Base-by-base conservation (phyloP, 78 protist species). In the Mantamonas sphyraenae region DNA sequence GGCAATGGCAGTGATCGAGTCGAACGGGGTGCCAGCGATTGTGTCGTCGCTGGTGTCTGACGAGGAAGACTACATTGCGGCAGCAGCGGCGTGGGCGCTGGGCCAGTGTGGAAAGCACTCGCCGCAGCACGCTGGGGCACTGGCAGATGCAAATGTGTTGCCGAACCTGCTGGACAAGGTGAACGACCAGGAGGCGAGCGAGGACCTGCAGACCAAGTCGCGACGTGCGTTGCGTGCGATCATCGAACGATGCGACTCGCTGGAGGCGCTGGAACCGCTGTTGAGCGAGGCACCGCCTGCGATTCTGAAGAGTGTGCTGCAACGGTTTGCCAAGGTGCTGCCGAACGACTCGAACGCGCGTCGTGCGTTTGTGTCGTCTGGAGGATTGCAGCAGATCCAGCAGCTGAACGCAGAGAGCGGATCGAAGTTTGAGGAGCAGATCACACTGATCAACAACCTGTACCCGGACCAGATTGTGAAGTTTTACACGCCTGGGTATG, bases 281-380 rank as follows among this genome's bases (percentile, higher is more conserved):
- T 71, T 93, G 56, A 39, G 66, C 62, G 79, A 63, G 34, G 82
- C 89, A 2, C 92, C 90, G 28, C 74, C 38, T 31, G 74, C 63
- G 63, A 74, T 93, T 45, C 82, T 88, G 43, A 75, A 81, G 71
- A 77, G 84, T 60, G 67, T 87, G 40, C 80, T 89, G 22, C 77
- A 53, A 37, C 97, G 88, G 79, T 93, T 82, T 57, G 92, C 97
- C 40, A 93, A 93, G 85, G 77, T 93, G 40, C 83, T 93, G 50
- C 97, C 97, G 57, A 16, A 65, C 65, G 86, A 88, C 63, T 80
- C 76, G 38, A 53, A 40, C 17, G 87, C 86, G 40, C 61, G 96
- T 19, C 45, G 67, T 56, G 77, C 74, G 51, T 92, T 92, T 56
- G 96, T 88, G 17, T 53, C 79, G 35, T 34, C 61, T 66, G 64